phyloP scores from a whole-genome alignment of 768 basidiomycete genomes.

The Mycena polygramma region DNA sequence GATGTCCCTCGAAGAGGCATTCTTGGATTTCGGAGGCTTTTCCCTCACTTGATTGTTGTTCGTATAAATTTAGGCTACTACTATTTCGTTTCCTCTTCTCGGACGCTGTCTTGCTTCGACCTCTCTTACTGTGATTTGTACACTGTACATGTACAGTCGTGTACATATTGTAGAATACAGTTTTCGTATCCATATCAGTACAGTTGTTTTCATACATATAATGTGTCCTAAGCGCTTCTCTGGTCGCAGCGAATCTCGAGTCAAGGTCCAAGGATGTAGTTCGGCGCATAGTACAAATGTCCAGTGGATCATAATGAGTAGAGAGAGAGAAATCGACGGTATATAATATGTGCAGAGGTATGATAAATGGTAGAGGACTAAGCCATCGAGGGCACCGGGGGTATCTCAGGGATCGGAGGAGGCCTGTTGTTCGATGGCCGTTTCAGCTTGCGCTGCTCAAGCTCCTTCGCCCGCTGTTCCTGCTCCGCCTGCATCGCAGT shows the following conservation, averaged over 20 bases:
- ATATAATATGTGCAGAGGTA: conserved; percentile 34
- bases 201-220: background rate
- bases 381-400: conserved; percentile 29
- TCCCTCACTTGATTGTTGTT: conserved; percentile 47
- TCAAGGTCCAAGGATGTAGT: conserved; percentile 8
- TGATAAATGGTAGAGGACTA: conserved; percentile 22
- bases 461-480: conserved; percentile 76
- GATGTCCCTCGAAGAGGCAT: conserved; percentile 81
- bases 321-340: conserved; percentile 21
- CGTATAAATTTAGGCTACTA: background rate
- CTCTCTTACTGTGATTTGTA: background rate
- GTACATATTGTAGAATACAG: too few species aligned
- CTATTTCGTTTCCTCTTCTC: background rate
- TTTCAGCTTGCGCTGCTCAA: conserved; percentile 69
- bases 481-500: conserved; percentile 86
- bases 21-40: conserved; percentile 81
- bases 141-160: background rate
- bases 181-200: too few species aligned
- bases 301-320: conserved; percentile 25
- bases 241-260: conserved; percentile 7
- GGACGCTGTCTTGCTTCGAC: background rate
- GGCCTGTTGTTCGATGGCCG: conserved; percentile 52
- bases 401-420: conserved; percentile 13
- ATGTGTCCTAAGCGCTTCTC: background rate
- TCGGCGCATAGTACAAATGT: conserved; percentile 33